Conservation (phyloP, 2,329 filamentous ascomycete species). For the Pseudocercospora pini-densiflorae region DNA sequence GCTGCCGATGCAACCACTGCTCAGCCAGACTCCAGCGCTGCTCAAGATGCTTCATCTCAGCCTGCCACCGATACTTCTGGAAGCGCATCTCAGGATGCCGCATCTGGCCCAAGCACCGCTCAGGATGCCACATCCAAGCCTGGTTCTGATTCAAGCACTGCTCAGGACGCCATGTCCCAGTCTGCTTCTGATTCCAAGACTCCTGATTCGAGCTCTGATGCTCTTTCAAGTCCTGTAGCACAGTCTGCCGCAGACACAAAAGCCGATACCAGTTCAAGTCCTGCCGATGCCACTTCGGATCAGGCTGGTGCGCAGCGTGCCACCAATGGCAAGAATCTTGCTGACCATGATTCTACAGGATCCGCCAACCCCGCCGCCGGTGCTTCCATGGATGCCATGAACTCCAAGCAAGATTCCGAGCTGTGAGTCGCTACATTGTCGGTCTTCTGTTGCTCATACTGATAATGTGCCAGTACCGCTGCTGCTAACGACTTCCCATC, state of each 20-base stretch:
- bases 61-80: too few relatives aligned
- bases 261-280: not conserved
- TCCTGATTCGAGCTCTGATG: not conserved
- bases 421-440: not conserved
- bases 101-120: too few relatives aligned
- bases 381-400: not conserved
- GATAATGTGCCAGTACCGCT: not conserved
- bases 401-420: not conserved
- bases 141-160: too few relatives aligned
- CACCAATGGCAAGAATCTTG: not conserved
- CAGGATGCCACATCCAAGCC: too few relatives aligned
- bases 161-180: too few relatives aligned
- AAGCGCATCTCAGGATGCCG: too few relatives aligned
- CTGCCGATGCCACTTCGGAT: not conserved
- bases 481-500: not conserved
- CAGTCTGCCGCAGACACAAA: too few relatives aligned
- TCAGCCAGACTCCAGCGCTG: too few relatives aligned
- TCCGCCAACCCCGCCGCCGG: not conserved
- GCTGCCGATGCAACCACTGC: too few relatives aligned
- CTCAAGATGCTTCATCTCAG: too few relatives aligned
- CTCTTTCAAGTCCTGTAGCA: not conserved
- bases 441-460: not conserved
- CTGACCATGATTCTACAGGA: not conserved
- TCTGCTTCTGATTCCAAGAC: not conserved
- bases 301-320: not conserved